Evolutionary conservation across 1,284 basidiomycete species (phyloP).

Genomic region (Moesziomyces sp.): DNA sequence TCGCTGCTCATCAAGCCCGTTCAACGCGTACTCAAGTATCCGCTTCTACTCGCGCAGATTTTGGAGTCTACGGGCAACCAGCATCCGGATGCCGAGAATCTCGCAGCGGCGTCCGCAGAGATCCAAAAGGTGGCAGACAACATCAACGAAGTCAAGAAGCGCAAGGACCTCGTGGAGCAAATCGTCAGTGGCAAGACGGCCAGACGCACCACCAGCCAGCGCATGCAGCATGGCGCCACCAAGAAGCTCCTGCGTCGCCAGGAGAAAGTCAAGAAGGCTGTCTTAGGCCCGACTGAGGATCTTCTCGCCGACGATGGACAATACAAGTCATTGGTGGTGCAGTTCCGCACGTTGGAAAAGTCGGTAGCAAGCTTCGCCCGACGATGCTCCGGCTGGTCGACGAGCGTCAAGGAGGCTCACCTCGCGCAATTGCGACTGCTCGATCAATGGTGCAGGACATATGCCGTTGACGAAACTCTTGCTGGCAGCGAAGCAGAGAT

Average conservation of each 20-base stretch:
- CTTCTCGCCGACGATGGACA: conserved; percentile 42
- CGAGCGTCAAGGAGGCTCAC: conserved; percentile 39
- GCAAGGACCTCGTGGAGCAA: conserved; percentile 77
- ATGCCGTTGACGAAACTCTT: conserved; percentile 32
- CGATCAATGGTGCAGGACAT: conserved; percentile 49
- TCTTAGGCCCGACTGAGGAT: conserved; percentile 26
- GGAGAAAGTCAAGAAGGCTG: conserved; percentile 49
- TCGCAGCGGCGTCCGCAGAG: conserved; percentile 75
- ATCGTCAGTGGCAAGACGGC: conserved; percentile 48
- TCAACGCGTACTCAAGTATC: conserved; percentile 77
- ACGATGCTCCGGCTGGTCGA: conserved; percentile 48
- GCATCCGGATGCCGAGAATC: conserved; percentile 79
- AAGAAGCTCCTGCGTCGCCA: conserved; percentile 54
- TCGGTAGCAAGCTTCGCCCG: conserved; percentile 32
- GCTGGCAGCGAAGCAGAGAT: conserved; percentile 25
- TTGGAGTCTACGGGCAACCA: conserved; percentile 74
- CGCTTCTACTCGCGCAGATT: conserved; percentile 82
- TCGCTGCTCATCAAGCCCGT: conserved; percentile 81
- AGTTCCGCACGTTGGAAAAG: conserved; percentile 45
- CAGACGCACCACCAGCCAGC: conserved; percentile 39
- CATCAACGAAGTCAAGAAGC: conserved; percentile 85
- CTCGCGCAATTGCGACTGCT: conserved; percentile 42
- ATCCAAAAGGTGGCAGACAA: conserved; percentile 83
- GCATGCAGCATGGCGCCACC: conserved; percentile 44
- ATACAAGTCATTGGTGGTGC: conserved; percentile 42